These are phyloP conservation scores for Syzygium jambos DNA, from an alignment of 345 rosid species.

Conservation along the genomic window DNA sequence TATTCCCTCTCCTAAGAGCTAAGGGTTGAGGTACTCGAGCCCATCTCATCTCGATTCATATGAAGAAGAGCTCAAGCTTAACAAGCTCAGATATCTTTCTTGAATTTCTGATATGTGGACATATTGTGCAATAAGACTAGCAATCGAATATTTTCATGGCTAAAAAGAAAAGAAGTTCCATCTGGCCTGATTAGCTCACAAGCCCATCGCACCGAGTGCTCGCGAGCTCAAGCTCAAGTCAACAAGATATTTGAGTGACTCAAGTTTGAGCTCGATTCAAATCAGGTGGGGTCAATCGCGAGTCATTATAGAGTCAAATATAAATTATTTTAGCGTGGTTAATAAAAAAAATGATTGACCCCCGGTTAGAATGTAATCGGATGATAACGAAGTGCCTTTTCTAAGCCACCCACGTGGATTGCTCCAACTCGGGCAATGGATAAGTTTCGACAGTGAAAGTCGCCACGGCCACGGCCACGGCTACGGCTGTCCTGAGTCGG, in stretches of 20 bases:
- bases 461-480: background rate
- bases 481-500: background rate
- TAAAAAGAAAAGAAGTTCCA: background rate
- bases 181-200: background rate
- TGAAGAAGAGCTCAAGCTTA: background rate
- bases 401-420: background rate
- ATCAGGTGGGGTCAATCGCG: background rate
- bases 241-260: background rate
- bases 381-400: background rate
- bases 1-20: background rate
- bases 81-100: background rate
- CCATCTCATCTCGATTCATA: background rate
- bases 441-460: background rate
- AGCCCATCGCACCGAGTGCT: background rate
- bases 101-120: background rate
- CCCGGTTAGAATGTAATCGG: background rate
- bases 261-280: background rate
- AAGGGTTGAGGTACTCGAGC: background rate
- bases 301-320: background rate
- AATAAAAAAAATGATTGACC: background rate
- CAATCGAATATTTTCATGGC: background rate
- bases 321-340: background rate
- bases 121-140: background rate
- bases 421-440: background rate
- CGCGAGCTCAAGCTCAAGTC: background rate